phyloP scores from a whole-genome alignment of 139 green algal genomes.

The Diplosphaera chodatii region DNA sequence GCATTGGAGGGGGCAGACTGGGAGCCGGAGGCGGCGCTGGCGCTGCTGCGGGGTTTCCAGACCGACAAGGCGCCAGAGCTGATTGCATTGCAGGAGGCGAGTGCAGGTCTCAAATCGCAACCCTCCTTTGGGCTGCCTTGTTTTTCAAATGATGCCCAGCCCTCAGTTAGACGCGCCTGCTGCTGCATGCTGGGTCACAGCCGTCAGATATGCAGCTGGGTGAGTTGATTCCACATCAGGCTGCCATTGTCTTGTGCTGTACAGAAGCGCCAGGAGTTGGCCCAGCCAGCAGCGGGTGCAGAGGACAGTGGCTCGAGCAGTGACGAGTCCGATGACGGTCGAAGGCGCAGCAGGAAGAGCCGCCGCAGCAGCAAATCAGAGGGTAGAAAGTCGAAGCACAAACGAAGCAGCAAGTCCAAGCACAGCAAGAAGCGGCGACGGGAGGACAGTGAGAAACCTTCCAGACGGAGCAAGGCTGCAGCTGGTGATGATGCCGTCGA shows the following conservation, averaged over 20 bases:
- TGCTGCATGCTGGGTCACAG: too few relatives aligned
- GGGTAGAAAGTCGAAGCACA: constrained; percentile 2
- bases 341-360: constrained; percentile 6
- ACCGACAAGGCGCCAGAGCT: constrained; percentile 36
- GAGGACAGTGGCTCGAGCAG: constrained; percentile 12
- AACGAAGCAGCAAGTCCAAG: constrained; percentile 5
- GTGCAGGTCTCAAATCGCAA: too few relatives aligned
- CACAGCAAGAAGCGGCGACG: constrained; percentile 5
- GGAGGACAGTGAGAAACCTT: constrained; percentile 1
- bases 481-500: constrained; percentile 16
- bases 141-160: too few relatives aligned
- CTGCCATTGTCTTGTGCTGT: too few relatives aligned
- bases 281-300: constrained; percentile 1
- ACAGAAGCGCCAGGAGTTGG: constrained; percentile 1
- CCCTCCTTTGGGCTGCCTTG: too few relatives aligned
- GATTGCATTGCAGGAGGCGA: constrained; percentile 34
- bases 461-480: not conserved
- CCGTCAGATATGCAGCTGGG: constrained; percentile 17
- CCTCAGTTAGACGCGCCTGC: too few relatives aligned
- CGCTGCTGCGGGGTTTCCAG: constrained; percentile 50
- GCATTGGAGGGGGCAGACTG: constrained; percentile 61
- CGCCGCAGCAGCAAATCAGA: not conserved
- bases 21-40: constrained; percentile 49
- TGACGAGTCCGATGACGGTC: constrained; percentile 10
- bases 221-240: constrained; percentile 15